These are phyloP conservation scores for Pseudotsuga menziesii DNA, from an alignment of 75 land plant species.

Conservation along the genomic window DNA sequence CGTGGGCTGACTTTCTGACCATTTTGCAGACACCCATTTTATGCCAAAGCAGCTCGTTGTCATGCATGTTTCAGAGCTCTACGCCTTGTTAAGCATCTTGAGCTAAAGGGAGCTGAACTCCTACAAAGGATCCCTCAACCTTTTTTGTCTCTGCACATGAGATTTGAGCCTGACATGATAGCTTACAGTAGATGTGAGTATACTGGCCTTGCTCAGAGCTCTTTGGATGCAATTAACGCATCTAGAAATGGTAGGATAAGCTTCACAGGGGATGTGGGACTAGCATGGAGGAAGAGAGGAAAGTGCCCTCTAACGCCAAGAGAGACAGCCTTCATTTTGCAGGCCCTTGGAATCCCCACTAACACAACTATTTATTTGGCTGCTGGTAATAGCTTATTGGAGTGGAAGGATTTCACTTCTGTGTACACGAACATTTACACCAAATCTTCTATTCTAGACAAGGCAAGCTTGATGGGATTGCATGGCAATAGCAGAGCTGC, in stretches of 20 bases:
- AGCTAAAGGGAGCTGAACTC: slow-evolving; percentile 46
- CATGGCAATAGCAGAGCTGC: slow-evolving; percentile 94
- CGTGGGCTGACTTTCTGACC: neutral
- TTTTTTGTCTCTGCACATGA: slow-evolving; percentile 77
- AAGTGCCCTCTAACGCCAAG: slow-evolving; percentile 89
- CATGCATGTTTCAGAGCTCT: slow-evolving; percentile 80
- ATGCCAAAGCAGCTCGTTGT: slow-evolving; percentile 78
- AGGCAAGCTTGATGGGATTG: slow-evolving; percentile 44
- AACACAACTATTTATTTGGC: slow-evolving; percentile 75
- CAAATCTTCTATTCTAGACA: slow-evolving; percentile 54
- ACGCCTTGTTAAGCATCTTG: slow-evolving; percentile 58
- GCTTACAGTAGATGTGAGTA: slow-evolving; percentile 87
- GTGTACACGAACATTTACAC: slow-evolving; percentile 55
- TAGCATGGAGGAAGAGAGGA: slow-evolving; percentile 75
- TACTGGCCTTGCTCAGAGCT: slow-evolving; percentile 44
- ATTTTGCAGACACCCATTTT: slow-evolving; percentile 51
- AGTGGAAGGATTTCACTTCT: slow-evolving; percentile 56
- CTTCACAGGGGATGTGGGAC: slow-evolving; percentile 57
- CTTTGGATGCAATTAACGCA: slow-evolving; percentile 60
- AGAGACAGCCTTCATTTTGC: slow-evolving; percentile 75
- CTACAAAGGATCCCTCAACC: slow-evolving; percentile 75
- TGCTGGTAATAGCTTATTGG: slow-evolving; percentile 83
- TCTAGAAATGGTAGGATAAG: slow-evolving; percentile 59
- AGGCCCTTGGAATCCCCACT: slow-evolving; percentile 59
- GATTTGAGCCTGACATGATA: slow-evolving; percentile 97